These are phyloP conservation scores for Sclerotiophoma versabilis DNA, from an alignment of 2,329 filamentous ascomycete species.

Conservation along the genomic window DNA sequence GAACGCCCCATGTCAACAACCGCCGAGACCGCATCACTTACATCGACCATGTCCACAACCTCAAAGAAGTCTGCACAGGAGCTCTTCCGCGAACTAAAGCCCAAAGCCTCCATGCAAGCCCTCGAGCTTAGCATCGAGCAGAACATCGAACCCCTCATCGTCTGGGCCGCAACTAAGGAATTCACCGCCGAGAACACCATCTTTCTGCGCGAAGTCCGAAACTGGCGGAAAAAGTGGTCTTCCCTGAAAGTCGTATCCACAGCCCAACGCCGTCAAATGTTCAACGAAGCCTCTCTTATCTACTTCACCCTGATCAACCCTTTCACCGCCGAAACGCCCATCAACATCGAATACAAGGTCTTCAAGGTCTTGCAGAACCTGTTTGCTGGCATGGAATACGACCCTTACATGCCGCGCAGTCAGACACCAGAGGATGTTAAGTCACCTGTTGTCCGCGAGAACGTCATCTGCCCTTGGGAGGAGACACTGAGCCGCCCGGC, in stretches of 20 bases:
- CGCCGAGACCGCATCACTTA: slow-evolving; percentile 38
- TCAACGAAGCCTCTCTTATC: slow-evolving; percentile 47
- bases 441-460: slow-evolving; percentile 36
- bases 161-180: slow-evolving; percentile 45
- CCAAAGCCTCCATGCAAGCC: slow-evolving; percentile 47
- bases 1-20: slow-evolving; percentile 27
- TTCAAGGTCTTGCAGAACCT: slow-evolving; percentile 44
- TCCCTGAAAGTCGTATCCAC: slow-evolving; percentile 36
- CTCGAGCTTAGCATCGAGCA: slow-evolving; percentile 46
- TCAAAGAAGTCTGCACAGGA: slow-evolving; percentile 32
- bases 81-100: slow-evolving; percentile 40
- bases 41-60: slow-evolving; percentile 30
- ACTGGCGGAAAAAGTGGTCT: slow-evolving; percentile 47
- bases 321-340: slow-evolving; percentile 46
- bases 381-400: slow-evolving; percentile 45
- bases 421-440: slow-evolving; percentile 31
- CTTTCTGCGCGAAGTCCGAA: slow-evolving; percentile 49
- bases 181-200: slow-evolving; percentile 50
- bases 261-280: slow-evolving; percentile 45
- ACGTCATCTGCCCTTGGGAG: slow-evolving; percentile 50
- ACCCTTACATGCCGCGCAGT: slow-evolving; percentile 44
- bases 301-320: slow-evolving; percentile 50
- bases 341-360: slow-evolving; percentile 51
- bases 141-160: slow-evolving; percentile 46
- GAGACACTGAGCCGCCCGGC: slow-evolving; percentile 42